Conservation (phyloP, 108 stramenopile genomes). For the Aurantiochytrium sp. region DNA sequence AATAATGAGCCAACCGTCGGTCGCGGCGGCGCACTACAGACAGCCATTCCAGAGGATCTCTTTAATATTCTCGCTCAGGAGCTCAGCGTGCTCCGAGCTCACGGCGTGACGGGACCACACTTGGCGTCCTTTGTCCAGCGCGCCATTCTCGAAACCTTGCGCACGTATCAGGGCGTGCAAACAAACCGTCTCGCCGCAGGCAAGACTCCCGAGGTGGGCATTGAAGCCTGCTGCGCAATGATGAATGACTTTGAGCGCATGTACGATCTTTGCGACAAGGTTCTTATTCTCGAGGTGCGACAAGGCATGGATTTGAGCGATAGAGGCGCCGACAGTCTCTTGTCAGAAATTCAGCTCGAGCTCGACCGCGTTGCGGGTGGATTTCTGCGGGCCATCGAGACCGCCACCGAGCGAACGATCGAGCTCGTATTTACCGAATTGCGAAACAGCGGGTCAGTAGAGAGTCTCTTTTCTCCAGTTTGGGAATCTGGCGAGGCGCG, state of each 20-base stretch:
- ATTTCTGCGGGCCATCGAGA: not conserved
- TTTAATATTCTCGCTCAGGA: not conserved
- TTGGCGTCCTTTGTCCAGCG: not conserved
- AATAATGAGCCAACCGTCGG: not conserved
- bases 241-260: conserved; percentile 7
- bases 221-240: not conserved
- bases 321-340: not conserved
- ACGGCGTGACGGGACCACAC: not conserved
- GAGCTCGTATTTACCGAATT: not conserved
- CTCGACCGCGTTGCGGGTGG: not conserved
- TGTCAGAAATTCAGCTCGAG: not conserved
- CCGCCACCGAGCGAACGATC: not conserved
- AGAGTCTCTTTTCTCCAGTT: not conserved
- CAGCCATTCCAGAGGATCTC: not conserved
- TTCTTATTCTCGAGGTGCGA: not conserved
- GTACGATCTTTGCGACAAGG: not conserved
- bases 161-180: not conserved
- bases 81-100: not conserved
- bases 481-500: not conserved
- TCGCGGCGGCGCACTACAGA: not conserved
- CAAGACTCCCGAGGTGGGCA: not conserved
- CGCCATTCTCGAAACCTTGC: not conserved
- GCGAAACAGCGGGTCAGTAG: not conserved
- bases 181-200: not conserved
- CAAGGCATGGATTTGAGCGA: not conserved